Percentiles rank a stretch among this genome's conserved stretches.
phyloP scores from a whole-genome alignment of 1,284 basidiomycete genomes.

The Trichosporon sp. region DNA sequence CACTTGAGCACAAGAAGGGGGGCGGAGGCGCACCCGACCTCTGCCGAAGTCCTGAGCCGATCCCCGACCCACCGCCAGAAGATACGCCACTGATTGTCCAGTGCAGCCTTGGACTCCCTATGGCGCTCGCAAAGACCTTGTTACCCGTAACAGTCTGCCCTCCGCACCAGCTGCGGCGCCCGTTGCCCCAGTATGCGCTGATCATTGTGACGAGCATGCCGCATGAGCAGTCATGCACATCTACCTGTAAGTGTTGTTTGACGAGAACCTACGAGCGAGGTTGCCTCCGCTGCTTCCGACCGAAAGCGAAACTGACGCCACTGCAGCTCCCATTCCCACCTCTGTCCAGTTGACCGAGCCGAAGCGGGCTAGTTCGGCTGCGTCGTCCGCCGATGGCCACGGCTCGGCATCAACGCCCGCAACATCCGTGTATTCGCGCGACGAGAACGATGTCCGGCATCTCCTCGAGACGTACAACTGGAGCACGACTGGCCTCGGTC shows the following conservation, averaged over 20 bases:
- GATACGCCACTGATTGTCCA: background rate
- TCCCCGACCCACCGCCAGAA: background rate
- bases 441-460: background rate
- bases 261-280: background rate
- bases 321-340: background rate
- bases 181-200: background rate
- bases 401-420: background rate
- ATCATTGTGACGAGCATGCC: background rate
- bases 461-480: background rate
- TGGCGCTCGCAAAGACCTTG: background rate
- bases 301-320: background rate
- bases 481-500: background rate
- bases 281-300: background rate
- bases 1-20: background rate
- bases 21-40: background rate
- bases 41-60: background rate
- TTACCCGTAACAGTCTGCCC: background rate
- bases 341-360: background rate
- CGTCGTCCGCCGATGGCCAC: background rate
- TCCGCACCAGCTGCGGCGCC: background rate
- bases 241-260: background rate
- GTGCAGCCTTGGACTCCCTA: background rate
- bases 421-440: background rate
- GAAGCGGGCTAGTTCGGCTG: background rate
- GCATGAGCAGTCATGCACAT: background rate